A percentile compares a stretch with the other conserved stretches of the same genome.
These are phyloP conservation scores for Petunia hybrid DNA, from an alignment of 305 asterid genomes.

Conservation along the genomic window DNA sequence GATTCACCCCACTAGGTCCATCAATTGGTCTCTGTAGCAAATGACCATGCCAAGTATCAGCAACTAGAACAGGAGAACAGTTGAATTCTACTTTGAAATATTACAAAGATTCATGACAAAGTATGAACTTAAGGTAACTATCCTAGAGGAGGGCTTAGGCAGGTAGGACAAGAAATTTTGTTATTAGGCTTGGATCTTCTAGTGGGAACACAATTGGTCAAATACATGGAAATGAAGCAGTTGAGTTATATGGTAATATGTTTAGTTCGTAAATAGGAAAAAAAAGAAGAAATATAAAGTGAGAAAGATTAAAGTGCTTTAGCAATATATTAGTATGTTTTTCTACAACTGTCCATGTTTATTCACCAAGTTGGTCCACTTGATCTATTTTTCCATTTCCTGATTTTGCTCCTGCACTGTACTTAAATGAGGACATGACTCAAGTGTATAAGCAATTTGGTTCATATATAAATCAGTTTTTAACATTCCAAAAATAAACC, in stretches of 20 bases:
- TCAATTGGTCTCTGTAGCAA: conserved; percentile 69
- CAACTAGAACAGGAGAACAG: not conserved
- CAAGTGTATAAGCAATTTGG: not conserved
- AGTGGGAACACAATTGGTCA: not conserved
- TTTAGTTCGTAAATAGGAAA: no score
- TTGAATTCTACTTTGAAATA: conserved; percentile 9
- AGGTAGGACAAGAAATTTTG: not conserved
- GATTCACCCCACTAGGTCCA: conserved; percentile 62
- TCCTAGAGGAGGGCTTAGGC: not conserved
- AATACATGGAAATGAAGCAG: not conserved
- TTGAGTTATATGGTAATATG: no score
- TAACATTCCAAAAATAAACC: conserved; percentile 17
- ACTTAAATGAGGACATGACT: not conserved
- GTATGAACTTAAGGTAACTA: conserved; percentile 9
- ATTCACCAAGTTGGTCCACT: conserved; percentile 9
- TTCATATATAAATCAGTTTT: not conserved
- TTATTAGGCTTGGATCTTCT: not conserved
- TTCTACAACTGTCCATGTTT: not conserved
- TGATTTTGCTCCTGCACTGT: not conserved
- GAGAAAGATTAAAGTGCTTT: not conserved
- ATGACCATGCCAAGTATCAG: conserved; percentile 26
- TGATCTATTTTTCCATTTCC: not conserved
- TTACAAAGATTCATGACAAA: not conserved
- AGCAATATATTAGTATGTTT: not conserved
- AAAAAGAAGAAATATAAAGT: not conserved